Evolutionary conservation across 495 filamentous ascomycete genomes (phyloP).

Genomic region (Aspergillus egyptiacus): DNA sequence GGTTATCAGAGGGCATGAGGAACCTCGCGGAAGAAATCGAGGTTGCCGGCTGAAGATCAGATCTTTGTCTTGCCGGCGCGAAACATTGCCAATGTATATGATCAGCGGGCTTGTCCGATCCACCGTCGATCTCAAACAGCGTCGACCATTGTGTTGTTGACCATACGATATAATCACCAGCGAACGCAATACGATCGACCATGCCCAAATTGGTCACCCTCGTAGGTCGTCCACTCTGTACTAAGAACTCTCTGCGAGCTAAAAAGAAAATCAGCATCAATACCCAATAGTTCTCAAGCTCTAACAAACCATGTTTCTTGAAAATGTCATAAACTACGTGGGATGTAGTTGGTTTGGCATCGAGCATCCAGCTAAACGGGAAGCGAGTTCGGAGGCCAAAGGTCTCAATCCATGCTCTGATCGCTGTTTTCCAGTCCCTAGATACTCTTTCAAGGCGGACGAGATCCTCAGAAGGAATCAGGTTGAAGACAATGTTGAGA

Average conservation of each 20-base stretch:
- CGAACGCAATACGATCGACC: neutral
- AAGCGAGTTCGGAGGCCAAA: neutral
- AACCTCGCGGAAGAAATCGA: neutral
- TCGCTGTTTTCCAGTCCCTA: neutral
- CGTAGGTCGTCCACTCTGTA: neutral
- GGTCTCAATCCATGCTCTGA: neutral
- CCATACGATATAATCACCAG: neutral
- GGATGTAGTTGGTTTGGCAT: neutral
- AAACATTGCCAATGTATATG: neutral
- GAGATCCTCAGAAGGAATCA: neutral
- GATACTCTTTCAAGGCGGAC: neutral
- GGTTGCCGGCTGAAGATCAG: no score
- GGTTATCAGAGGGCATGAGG: no score
- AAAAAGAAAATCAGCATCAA: neutral
- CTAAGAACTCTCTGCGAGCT: neutral
- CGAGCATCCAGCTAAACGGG: neutral
- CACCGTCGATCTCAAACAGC: no score
- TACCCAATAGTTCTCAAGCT: no score
- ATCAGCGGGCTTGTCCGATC: no score
- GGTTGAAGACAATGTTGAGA: neutral
- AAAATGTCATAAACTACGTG: neutral
- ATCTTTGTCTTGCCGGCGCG: neutral
- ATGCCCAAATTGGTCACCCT: neutral
- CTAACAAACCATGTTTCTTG: neutral
- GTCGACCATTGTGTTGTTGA: no score